Evolutionary conservation across 495 filamentous ascomycete genomes (phyloP).

Genomic region (Trichoderma virens): DNA sequence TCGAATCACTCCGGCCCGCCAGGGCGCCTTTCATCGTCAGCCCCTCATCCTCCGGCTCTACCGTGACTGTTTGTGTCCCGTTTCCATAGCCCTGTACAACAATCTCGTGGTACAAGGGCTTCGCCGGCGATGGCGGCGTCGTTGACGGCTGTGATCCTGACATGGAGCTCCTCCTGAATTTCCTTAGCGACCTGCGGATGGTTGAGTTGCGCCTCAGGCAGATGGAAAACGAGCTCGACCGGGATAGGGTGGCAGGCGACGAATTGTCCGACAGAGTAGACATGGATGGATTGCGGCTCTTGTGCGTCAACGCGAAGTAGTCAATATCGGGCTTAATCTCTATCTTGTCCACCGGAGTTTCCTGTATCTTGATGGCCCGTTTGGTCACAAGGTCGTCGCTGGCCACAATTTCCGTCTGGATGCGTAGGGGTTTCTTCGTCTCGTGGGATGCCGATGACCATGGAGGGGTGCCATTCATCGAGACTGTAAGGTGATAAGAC

Average conservation of each 20-base stretch:
- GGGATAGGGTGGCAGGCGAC: conserved; percentile 2
- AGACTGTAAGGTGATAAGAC: conserved; percentile 36
- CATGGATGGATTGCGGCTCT: conserved; percentile 5
- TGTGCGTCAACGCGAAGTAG: conserved; percentile 28
- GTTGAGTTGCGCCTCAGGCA: conserved; percentile 21
- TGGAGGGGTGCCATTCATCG: conserved; percentile 30
- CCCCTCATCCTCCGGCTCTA: conserved; percentile 4
- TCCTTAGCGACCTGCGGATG: conserved; percentile 24
- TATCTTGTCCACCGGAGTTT: conserved; percentile 10
- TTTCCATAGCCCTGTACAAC: conserved; percentile 37
- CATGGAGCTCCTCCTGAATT: conserved; percentile 17
- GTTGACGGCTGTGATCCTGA: conserved; percentile 12
- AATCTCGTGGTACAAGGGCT: conserved; percentile 30
- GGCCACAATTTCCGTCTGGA: conserved; percentile 17
- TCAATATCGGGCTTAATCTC: conserved; percentile 38
- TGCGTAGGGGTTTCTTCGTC: conserved; percentile 15
- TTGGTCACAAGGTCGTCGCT: not conserved
- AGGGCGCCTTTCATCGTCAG: not conserved
- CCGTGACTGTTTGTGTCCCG: conserved; percentile 25
- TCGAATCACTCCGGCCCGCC: not conserved
- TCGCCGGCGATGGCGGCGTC: not conserved
- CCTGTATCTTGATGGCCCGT: not conserved
- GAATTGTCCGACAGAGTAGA: not conserved
- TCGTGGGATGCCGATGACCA: conserved; percentile 27
- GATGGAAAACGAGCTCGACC: conserved; percentile 4